Conservation (phyloP, 768 basidiomycete species). For the Amanita muscaria region DNA sequence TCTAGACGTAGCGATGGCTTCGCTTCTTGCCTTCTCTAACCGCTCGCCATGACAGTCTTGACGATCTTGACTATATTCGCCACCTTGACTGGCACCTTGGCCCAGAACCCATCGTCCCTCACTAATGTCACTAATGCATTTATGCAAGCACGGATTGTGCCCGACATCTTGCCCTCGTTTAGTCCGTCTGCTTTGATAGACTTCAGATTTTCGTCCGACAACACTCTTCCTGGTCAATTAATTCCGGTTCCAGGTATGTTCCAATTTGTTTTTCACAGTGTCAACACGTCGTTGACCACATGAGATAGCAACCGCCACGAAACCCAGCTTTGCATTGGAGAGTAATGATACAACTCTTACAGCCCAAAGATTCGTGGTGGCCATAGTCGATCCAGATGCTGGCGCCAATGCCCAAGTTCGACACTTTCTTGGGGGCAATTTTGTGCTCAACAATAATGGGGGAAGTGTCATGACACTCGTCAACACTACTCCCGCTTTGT, state of each 20-base stretch:
- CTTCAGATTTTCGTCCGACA: conserved; percentile 28
- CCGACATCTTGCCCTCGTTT: conserved; percentile 30
- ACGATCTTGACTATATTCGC: conserved; percentile 12
- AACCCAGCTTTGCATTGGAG: conserved; percentile 25
- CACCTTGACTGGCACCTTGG: conserved; percentile 3
- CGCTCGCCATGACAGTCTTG: neutral
- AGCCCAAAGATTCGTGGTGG: conserved; percentile 28
- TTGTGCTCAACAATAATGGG: conserved; percentile 19
- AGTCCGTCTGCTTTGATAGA: conserved; percentile 27
- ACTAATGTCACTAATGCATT: conserved; percentile 23
- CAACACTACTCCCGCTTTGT: conserved; percentile 31
- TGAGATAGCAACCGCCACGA: conserved; percentile 23
- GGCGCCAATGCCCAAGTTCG: conserved; percentile 33
- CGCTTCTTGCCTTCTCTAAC: no score
- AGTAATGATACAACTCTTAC: conserved; percentile 17
- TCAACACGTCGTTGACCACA: neutral
- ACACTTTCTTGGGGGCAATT: no score
- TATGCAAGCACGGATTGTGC: conserved; percentile 31
- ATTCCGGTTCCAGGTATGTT: conserved; percentile 26
- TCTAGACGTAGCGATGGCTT: no score
- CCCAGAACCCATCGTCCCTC: neutral
- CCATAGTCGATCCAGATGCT: conserved; percentile 36
- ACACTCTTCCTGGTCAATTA: conserved; percentile 24
- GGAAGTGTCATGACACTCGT: conserved; percentile 23
- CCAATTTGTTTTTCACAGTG: no score